A percentile compares a stretch with the other conserved stretches of the same genome.
phyloP scores from a whole-genome alignment of 805 yeast species.

The Metschnikowia chrysomelidarum region DNA sequence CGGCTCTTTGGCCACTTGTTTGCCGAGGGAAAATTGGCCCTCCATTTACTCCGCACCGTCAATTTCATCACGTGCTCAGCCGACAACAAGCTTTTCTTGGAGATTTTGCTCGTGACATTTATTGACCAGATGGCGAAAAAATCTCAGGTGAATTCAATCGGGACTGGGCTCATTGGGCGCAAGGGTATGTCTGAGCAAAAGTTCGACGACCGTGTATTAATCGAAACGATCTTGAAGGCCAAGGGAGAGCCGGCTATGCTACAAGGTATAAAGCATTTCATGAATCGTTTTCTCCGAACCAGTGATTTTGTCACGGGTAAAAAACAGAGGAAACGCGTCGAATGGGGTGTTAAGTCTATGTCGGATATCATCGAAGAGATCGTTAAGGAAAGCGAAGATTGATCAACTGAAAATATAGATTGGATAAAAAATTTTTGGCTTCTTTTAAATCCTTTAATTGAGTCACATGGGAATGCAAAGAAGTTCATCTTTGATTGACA shows the following conservation, averaged over 20 bases:
- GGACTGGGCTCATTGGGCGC: slow-evolving; percentile 38
- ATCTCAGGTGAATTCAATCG: slow-evolving; percentile 49
- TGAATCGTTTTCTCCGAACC: slow-evolving; percentile 44
- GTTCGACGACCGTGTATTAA: slow-evolving; percentile 48
- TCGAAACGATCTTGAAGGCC: slow-evolving; percentile 52
- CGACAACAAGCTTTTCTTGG: slow-evolving; percentile 68
- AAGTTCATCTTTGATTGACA: no score
- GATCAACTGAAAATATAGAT: background rate
- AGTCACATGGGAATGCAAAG: no score
- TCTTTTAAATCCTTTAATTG: background rate
- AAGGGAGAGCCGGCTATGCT: slow-evolving; percentile 56
- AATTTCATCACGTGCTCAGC: slow-evolving; percentile 68
- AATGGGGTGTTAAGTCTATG: slow-evolving; percentile 64
- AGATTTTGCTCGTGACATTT: slow-evolving; percentile 66
- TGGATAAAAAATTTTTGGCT: background rate
- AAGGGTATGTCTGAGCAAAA: slow-evolving; percentile 30
- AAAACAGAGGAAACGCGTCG: slow-evolving; percentile 54
- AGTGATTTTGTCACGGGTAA: slow-evolving; percentile 52
- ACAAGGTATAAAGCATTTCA: slow-evolving; percentile 65
- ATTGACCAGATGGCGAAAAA: slow-evolving; percentile 63
- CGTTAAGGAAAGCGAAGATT: slow-evolving; percentile 14
- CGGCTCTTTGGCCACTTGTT: slow-evolving; percentile 76
- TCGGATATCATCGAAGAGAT: slow-evolving; percentile 52
- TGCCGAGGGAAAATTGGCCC: slow-evolving; percentile 68
- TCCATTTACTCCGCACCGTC: slow-evolving; percentile 70